These are phyloP conservation scores for Penicillium sp. DNA, from an alignment of 2,329 filamentous ascomycete species.

Conservation along the genomic window DNA sequence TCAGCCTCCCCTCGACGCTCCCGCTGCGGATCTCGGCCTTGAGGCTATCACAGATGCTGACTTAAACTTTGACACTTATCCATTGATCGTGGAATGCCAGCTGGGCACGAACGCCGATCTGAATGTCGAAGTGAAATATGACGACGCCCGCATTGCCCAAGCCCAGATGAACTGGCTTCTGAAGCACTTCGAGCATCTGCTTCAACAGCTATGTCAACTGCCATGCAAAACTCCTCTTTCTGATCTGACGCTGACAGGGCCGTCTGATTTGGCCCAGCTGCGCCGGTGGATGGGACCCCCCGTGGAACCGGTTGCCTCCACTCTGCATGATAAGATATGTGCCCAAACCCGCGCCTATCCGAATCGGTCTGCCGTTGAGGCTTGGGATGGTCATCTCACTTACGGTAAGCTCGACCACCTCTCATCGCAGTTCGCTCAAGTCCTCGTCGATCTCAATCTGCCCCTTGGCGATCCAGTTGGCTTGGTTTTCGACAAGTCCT, in stretches of 20 bases:
- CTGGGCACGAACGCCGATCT: not conserved
- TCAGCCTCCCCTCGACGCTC: not conserved
- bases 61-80: conserved; percentile 1
- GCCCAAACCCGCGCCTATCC: no score
- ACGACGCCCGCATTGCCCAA: not conserved
- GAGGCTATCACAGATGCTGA: not conserved
- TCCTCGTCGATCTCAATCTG: not conserved
- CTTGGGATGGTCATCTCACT: no score
- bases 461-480: not conserved
- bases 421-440: not conserved
- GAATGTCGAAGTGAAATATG: not conserved
- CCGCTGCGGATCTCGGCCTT: not conserved
- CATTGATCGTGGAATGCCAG: conserved; percentile 3
- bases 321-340: not conserved
- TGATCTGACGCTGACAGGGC: not conserved
- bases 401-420: not conserved
- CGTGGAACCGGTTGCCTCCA: not conserved
- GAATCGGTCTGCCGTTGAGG: not conserved
- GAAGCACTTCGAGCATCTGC: conserved; percentile 4
- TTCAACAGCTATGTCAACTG: not conserved
- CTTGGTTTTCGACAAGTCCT: not conserved
- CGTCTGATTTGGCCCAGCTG: not conserved
- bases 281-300: not conserved
- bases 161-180: conserved; percentile 1
- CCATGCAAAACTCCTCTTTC: not conserved